Evolutionary conservation across 345 rosid species (phyloP).

Genomic region (Lumnitzera littorea): DNA sequence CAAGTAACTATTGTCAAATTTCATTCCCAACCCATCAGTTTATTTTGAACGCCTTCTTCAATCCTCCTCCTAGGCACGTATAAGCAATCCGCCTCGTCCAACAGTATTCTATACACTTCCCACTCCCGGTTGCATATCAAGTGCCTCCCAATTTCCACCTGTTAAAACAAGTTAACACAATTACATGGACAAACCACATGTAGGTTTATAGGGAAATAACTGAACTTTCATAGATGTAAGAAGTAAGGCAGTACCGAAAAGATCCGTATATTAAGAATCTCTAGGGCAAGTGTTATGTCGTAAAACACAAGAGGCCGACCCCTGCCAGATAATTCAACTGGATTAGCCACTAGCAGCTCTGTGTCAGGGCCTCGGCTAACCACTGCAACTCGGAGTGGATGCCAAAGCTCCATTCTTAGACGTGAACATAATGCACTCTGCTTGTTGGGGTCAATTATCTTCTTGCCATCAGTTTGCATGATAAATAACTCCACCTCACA

Average conservation of each 20-base stretch:
- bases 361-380: slow-evolving; percentile 61
- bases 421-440: slow-evolving; percentile 52
- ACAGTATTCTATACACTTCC: slow-evolving; percentile 59
- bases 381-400: slow-evolving; percentile 52
- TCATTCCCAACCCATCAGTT: slow-evolving; percentile 64
- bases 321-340: slow-evolving; percentile 60
- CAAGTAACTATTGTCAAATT: neutral
- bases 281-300: slow-evolving; percentile 57
- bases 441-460: slow-evolving; percentile 49
- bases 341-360: slow-evolving; percentile 65
- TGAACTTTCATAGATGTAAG: neutral
- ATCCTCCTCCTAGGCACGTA: slow-evolving; percentile 40
- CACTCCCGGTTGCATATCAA: slow-evolving; percentile 50
- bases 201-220: neutral
- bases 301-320: slow-evolving; percentile 69
- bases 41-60: slow-evolving; percentile 38
- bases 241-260: slow-evolving; percentile 39
- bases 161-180: slow-evolving; percentile 5
- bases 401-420: slow-evolving; percentile 53
- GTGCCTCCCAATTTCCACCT: slow-evolving; percentile 63
- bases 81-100: slow-evolving; percentile 42
- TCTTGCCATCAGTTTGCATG: slow-evolving; percentile 58
- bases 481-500: slow-evolving; percentile 55
- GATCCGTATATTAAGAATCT: slow-evolving; percentile 29
- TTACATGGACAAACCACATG: neutral